Evolutionary conservation across 306 rosid species (phyloP), one percentile per base, ranked within the genome.

Genomic region (Pueraria montana): DNA sequence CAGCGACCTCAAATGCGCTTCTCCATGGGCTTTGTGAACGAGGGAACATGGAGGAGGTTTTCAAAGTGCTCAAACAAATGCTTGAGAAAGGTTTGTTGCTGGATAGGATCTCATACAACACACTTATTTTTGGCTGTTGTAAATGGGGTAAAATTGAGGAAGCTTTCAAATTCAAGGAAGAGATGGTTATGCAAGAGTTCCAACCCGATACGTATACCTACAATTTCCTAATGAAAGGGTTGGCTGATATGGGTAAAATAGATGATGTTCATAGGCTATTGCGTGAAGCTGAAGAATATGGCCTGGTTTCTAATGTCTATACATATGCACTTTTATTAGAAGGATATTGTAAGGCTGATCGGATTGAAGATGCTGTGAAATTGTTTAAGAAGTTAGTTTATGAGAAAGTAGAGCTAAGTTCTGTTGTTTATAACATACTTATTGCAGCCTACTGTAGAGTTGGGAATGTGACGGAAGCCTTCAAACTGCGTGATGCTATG

Each of bases 91-190:
- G 91, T 70, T 83, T 91, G 69, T 43, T 86, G 27, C 34, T 89
- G 62, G 95, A 93, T 89, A 85, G 26, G 14, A 88, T 88, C 74
- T 88, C 97, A 10, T 93, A 87, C 84, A 93, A 93, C 87, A 88
- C 90, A 36, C 91, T 93, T 74, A 91, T 93, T 59, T 85, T 84
- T 58, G 92, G 95, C 42, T 91, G 77, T 85, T 89, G 92, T 86
- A 91, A 73, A 78, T 73, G 63, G 80, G 94, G 91, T 53, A 78
- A 67, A 74, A 81, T 88, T 21, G 89, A 86, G 61, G 86, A 84
- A 66, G 92, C 88, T 53, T 85, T 89, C 79, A 74, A 69, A 85
- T 86, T 93, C 46, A 89, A 85, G 89, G 88, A 88, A 70, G 91
- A 88, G 84, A 91, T 91, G 97, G 38, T 73, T 71, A 71, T 72